Percentiles rank a stretch among this genome's conserved stretches.
Evolutionary conservation across 1,284 basidiomycete genomes (phyloP).

Genomic region (Erythrobasidium hasegawianum): DNA sequence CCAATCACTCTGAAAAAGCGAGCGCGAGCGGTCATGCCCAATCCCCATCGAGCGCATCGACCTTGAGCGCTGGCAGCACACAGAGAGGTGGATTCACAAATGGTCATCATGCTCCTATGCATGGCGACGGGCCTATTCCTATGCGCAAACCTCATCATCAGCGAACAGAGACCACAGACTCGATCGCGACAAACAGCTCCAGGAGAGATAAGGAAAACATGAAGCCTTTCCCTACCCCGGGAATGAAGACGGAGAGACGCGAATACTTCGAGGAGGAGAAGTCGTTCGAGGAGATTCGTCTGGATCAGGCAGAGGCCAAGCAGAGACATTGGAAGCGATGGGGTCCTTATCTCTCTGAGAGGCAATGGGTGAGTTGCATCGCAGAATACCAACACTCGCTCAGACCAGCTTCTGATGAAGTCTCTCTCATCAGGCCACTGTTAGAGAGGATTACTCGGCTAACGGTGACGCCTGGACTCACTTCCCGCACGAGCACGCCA

Average conservation of each 20-base stretch:
- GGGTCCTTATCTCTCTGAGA: slow-evolving; percentile 94
- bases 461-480: slow-evolving; percentile 97
- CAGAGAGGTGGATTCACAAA: slow-evolving; percentile 8
- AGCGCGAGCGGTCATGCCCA: neutral
- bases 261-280: slow-evolving; percentile 44
- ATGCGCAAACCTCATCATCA: slow-evolving; percentile 25
- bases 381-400: too few species aligned
- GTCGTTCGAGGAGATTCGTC: slow-evolving; percentile 53
- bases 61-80: neutral
- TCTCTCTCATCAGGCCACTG: slow-evolving; percentile 66
- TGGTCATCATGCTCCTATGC: neutral
- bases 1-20: neutral
- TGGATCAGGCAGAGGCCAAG: slow-evolving; percentile 59
- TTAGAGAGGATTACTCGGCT: slow-evolving; percentile 93
- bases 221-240: slow-evolving; percentile 45
- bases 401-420: neutral
- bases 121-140: slow-evolving; percentile 7
- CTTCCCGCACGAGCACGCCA: slow-evolving; percentile 91
- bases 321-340: slow-evolving; percentile 93
- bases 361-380: slow-evolving; percentile 78
- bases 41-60: slow-evolving; percentile 2
- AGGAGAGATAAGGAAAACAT: slow-evolving; percentile 28
- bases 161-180: slow-evolving; percentile 22
- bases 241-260: slow-evolving; percentile 40
- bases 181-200: slow-evolving; percentile 10